phyloP scores from a whole-genome alignment of 2,329 filamentous ascomycete genomes.

The Calonectria ilicicola region DNA sequence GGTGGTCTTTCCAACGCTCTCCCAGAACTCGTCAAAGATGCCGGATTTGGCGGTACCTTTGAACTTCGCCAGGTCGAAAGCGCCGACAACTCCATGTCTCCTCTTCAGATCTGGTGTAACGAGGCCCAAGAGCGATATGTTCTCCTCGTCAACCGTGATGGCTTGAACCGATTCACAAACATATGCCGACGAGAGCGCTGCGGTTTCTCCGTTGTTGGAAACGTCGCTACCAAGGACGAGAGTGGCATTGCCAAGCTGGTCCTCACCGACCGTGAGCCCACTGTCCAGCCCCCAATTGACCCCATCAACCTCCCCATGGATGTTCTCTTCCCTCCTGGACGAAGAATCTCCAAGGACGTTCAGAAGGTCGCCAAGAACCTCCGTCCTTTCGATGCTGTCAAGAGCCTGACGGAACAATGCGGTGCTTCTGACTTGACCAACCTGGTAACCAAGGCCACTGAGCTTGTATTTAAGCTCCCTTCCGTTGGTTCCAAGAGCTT shows the following conservation, averaged over 20 bases:
- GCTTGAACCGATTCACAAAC: constrained; percentile 80
- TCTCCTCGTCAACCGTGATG: constrained; percentile 83
- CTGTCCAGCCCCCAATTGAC: constrained; percentile 69
- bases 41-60: constrained; percentile 89
- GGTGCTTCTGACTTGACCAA: constrained; percentile 58
- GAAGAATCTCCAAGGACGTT: constrained; percentile 42
- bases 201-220: constrained; percentile 91
- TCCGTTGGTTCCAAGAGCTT: constrained; percentile 97
- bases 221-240: constrained; percentile 72
- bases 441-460: constrained; percentile 69
- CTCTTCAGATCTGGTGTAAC: constrained; percentile 94
- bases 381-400: constrained; percentile 76
- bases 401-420: constrained; percentile 74
- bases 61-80: constrained; percentile 95
- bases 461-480: constrained; percentile 85
- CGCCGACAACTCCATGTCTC: constrained; percentile 91
- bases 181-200: constrained; percentile 86
- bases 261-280: constrained; percentile 83
- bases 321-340: constrained; percentile 82
- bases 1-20: constrained; percentile 83
- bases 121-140: constrained; percentile 96
- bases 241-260: constrained; percentile 78
- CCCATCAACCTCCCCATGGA: constrained; percentile 93
- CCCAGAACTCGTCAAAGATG: constrained; percentile 89
- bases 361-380: constrained; percentile 62